Conservation (phyloP, 2,329 filamentous ascomycete species). For the Pseudogymnoascus verrucosus region DNA sequence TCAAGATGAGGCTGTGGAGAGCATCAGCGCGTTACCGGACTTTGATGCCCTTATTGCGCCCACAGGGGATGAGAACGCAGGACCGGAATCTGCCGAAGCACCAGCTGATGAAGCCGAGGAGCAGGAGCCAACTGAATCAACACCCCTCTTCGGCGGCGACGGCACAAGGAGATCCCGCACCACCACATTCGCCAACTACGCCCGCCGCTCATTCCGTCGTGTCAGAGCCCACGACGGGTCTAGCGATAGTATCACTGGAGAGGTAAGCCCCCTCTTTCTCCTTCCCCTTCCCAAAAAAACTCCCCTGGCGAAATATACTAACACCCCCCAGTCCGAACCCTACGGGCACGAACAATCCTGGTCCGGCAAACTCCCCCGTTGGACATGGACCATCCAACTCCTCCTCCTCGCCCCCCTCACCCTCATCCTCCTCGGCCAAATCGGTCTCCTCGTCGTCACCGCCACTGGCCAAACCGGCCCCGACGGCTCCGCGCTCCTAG, state of each 20-base stretch:
- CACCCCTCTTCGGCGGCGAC: slow-evolving; percentile 42
- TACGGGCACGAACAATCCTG: slow-evolving; percentile 75
- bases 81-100: neutral
- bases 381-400: slow-evolving; percentile 84
- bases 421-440: slow-evolving; percentile 68
- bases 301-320: neutral
- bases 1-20: slow-evolving; percentile 38
- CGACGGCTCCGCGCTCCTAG: slow-evolving; percentile 67
- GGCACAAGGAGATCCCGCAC: slow-evolving; percentile 41
- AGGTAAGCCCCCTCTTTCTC: slow-evolving; percentile 3
- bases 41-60: slow-evolving; percentile 34
- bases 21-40: slow-evolving; percentile 25
- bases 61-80: slow-evolving; percentile 16
- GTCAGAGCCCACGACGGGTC: neutral
- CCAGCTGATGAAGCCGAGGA: slow-evolving; percentile 21
- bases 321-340: slow-evolving; percentile 21
- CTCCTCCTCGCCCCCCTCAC: slow-evolving; percentile 70
- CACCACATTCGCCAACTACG: slow-evolving; percentile 49
- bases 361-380: slow-evolving; percentile 70
- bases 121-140: slow-evolving; percentile 41
- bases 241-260: slow-evolving; percentile 22
- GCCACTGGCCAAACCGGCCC: slow-evolving; percentile 72
- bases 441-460: slow-evolving; percentile 63
- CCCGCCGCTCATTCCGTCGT: slow-evolving; percentile 25
- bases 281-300: neutral